Evolutionary conservation across 169 alveolate species (phyloP).

Genomic region (Cryptosporidium baileyi): DNA sequence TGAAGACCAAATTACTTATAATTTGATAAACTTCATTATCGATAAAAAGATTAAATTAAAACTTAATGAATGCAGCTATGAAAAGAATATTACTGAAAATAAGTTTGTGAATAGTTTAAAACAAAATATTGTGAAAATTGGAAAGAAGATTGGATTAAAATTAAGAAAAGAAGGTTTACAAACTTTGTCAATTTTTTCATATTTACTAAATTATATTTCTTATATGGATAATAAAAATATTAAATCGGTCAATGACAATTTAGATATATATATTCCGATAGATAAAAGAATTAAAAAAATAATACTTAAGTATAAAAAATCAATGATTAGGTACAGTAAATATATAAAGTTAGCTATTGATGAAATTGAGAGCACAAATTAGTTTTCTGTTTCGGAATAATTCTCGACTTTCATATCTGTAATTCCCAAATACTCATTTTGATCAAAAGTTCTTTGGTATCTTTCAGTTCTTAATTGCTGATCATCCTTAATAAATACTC

Average conservation of each 20-base stretch:
- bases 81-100: too few species aligned
- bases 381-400: conserved; percentile 70
- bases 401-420: conserved; percentile 89
- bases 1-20: neutral
- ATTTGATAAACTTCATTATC: neutral
- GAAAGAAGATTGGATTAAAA: neutral
- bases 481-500: conserved; percentile 79
- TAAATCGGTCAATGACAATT: neutral
- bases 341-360: neutral
- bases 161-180: conserved; percentile 1
- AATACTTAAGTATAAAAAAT: neutral
- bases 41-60: too few species aligned
- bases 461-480: conserved; percentile 75
- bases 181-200: neutral
- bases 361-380: neutral
- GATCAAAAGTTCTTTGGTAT: conserved; percentile 91
- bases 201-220: neutral
- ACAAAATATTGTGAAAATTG: too few species aligned
- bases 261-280: neutral
- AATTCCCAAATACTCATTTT: conserved; percentile 92
- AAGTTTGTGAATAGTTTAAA: too few species aligned
- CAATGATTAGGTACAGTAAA: neutral
- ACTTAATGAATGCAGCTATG: too few species aligned
- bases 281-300: neutral
- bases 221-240: neutral